Evolutionary conservation across 176 grass and related monocot species (phyloP), one percentile per base, ranked within the genome.

Genomic region (Typha latifolia): DNA sequence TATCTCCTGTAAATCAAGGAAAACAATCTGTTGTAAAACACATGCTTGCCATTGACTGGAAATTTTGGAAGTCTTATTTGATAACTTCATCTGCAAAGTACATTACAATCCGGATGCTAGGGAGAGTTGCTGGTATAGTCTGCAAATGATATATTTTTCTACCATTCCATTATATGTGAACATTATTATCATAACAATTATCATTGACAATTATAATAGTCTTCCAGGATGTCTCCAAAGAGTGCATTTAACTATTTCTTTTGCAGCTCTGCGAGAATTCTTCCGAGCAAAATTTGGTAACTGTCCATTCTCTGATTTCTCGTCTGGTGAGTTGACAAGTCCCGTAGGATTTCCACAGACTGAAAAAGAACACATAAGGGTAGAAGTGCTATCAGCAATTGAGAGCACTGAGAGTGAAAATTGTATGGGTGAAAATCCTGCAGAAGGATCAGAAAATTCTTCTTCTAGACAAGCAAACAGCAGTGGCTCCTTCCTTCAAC

Each of bases 31-130:
- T 83, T 82, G 95, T 99, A 51, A 99, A 93, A 50, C 95, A 99
- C 80, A 99, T 99, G 89, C 83, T 99, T 84, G 89, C 95, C 51
- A 99, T 99, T 71, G 95, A 99, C 68, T 99, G 95, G 89, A 99
- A 94, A 85, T 85, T 94, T 72, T 99, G 86, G 89, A 85, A 90
- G 51, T 85, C 89, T 65, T 92, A 90, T 70, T 68, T 99, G 61
- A 72, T 94, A 72, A 79, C 89, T 49, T 85, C 89, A 32, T 90
- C 95, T 0, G 84, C 83, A 69, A 87, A 87, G 70, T 81, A 79
- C 68, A 87, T 94, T 61, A 94, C 95, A 20, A 79, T 90, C 49
- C 79, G 84, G 4, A 99, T 99, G 95, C 70, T 99, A 71, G 81
- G 81, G 48, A 85, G 89, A 78, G 52, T 99, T 82, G 86, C 95